These are phyloP conservation scores for Saksenaea oblongispora DNA, from an alignment of 371 early-diverging fungal species.

Conservation along the genomic window DNA sequence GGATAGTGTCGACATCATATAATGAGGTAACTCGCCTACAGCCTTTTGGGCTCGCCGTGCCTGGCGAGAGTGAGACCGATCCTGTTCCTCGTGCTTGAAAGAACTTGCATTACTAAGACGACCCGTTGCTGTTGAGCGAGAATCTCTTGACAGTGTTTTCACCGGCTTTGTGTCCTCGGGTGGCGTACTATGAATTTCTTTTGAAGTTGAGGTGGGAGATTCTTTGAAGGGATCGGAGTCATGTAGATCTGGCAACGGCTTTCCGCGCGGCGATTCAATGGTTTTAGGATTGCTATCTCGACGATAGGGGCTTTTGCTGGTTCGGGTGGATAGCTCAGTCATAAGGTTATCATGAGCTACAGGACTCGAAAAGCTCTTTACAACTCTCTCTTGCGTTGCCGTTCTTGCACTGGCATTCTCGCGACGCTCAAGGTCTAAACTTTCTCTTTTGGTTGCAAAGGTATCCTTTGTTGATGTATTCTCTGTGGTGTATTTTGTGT, in stretches of 20 bases:
- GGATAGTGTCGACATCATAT: conserved; percentile 18
- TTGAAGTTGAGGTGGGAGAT: background rate
- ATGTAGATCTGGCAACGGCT: background rate
- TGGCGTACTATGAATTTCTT: background rate
- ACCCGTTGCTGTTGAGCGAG: background rate
- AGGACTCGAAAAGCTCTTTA: background rate
- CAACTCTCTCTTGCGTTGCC: background rate
- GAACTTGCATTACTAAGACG: background rate
- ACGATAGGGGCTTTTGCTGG: background rate
- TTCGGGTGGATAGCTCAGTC: background rate
- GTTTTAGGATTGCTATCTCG: background rate
- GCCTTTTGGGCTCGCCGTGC: background rate
- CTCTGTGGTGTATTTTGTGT: background rate
- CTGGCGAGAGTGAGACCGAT: background rate
- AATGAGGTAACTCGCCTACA: conserved; percentile 11
- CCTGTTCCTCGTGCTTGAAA: background rate
- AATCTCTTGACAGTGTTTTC: background rate
- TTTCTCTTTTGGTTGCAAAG: background rate
- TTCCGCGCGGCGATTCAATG: background rate
- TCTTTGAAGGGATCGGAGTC: background rate
- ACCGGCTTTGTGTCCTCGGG: background rate
- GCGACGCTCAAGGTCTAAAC: background rate
- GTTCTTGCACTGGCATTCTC: background rate
- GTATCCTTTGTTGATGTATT: background rate
- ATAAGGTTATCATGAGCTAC: background rate